Conservation (phyloP, 345 rosid species). For the Firmiana major region DNA sequence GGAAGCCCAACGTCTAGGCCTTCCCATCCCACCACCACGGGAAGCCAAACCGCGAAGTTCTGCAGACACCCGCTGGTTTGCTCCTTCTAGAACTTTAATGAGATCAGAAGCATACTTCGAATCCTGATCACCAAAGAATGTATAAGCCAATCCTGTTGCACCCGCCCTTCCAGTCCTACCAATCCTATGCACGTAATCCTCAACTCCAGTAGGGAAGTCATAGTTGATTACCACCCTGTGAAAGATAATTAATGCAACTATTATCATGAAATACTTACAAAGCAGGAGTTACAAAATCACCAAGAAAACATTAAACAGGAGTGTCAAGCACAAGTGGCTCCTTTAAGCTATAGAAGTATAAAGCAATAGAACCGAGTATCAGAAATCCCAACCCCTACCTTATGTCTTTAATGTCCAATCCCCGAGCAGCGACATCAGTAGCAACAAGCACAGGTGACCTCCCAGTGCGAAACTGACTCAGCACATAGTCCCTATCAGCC, state of each 20-base stretch:
- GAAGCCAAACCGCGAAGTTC: conserved; percentile 86
- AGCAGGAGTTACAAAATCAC: neutral
- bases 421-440: conserved; percentile 88
- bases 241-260: neutral
- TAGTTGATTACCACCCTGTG: conserved; percentile 89
- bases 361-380: neutral
- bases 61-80: conserved; percentile 78
- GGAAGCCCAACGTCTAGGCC: conserved; percentile 74
- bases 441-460: conserved; percentile 76
- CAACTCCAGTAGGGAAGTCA: conserved; percentile 96
- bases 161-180: conserved; percentile 99
- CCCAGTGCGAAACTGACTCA: conserved; percentile 67
- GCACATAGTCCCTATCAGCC: conserved; percentile 62
- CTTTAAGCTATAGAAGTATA: neutral
- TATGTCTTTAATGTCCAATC: conserved; percentile 83
- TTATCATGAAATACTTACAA: neutral
- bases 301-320: neutral
- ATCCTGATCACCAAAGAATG: conserved; percentile 90
- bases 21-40: conserved; percentile 72
- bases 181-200: conserved; percentile 96
- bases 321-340: neutral
- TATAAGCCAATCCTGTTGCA: conserved; percentile 82
- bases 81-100: conserved; percentile 87
- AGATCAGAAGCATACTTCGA: conserved; percentile 82
- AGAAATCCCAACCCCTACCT: conserved; percentile 39